phyloP scores from a whole-genome alignment of 192 early-diverging fungal species.

The Lobulomyces angularis region DNA sequence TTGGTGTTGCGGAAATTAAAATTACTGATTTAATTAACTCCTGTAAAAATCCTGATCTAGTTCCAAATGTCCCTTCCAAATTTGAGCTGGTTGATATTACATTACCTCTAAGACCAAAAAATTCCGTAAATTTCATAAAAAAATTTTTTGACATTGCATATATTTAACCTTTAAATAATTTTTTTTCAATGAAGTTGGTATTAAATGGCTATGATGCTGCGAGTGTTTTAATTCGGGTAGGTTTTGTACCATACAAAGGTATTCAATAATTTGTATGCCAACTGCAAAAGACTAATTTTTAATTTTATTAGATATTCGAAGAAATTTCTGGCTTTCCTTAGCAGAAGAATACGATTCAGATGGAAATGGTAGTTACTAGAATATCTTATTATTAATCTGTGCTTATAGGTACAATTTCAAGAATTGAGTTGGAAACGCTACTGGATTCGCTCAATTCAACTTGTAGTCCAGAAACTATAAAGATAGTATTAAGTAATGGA shows the following conservation, averaged over 20 bases:
- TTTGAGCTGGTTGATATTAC: constrained; percentile 8
- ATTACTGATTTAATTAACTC: constrained; percentile 37
- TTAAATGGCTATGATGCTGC: constrained; percentile 26
- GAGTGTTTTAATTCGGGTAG: constrained; percentile 35
- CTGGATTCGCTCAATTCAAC: constrained; percentile 58
- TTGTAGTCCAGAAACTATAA: constrained; percentile 49
- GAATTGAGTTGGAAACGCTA: constrained; percentile 56
- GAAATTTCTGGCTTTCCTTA: constrained; percentile 60
- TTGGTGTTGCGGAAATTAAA: constrained; percentile 34
- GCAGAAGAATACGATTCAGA: constrained; percentile 49
- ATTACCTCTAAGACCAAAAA: constrained; percentile 7
- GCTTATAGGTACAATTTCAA: too few relatives aligned
- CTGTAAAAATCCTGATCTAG: constrained; percentile 10
- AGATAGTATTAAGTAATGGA: constrained; percentile 32
- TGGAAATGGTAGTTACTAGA: constrained; percentile 44
- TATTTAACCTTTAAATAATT: too few relatives aligned
- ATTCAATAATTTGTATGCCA: not conserved
- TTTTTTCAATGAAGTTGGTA: too few relatives aligned
- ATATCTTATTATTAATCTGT: too few relatives aligned
- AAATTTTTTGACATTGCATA: not conserved
- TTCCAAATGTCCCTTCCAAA: constrained; percentile 7
- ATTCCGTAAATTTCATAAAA: constrained; percentile 1
- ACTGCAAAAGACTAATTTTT: not conserved
- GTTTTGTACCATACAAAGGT: constrained; percentile 53
- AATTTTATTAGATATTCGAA: constrained; percentile 18